Percentiles rank a stretch among this genome's conserved stretches.
Conservation (phyloP, 805 yeast genomes). For the Saccharomycodes ludwigii region DNA sequence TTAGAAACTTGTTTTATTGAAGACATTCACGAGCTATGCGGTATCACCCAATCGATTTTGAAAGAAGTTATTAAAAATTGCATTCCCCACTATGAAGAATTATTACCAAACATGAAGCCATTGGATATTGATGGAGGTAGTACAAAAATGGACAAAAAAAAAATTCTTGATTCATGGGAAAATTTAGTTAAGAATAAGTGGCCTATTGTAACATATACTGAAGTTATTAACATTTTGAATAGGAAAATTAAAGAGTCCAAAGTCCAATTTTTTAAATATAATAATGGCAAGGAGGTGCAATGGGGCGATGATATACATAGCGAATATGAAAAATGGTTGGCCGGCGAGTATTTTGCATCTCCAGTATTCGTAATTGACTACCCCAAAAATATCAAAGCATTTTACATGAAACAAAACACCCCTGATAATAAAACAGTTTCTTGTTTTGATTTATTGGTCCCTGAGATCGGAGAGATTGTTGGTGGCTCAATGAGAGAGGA, state of each 20-base stretch:
- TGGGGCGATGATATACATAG: constrained; percentile 72
- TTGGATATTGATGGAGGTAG: constrained; percentile 26
- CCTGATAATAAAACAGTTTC: constrained; percentile 51
- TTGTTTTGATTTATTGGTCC: constrained; percentile 80
- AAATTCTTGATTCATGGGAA: constrained; percentile 46
- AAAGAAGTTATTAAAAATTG: constrained; percentile 31
- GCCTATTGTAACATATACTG: constrained; percentile 61
- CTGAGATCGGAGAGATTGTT: constrained; percentile 84
- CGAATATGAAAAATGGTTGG: constrained; percentile 87
- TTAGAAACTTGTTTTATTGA: constrained; percentile 69
- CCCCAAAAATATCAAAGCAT: constrained; percentile 70
- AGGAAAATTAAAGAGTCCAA: constrained; percentile 18
- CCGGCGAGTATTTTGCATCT: constrained; percentile 47
- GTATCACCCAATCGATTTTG: constrained; percentile 60
- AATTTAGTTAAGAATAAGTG: constrained; percentile 37
- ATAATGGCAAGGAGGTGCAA: constrained; percentile 23
- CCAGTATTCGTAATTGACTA: constrained; percentile 89
- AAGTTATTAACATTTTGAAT: constrained; percentile 51
- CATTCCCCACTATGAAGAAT: constrained; percentile 15
- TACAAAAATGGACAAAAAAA: constrained; percentile 24
- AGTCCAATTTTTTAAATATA: constrained; percentile 26
- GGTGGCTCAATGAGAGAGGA: constrained; percentile 95
- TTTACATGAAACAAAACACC: constrained; percentile 60
- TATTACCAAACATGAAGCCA: constrained; percentile 9
- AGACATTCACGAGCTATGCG: constrained; percentile 46